Conservation (phyloP, 164 flowering plant species). For the Echeveria elegans region DNA sequence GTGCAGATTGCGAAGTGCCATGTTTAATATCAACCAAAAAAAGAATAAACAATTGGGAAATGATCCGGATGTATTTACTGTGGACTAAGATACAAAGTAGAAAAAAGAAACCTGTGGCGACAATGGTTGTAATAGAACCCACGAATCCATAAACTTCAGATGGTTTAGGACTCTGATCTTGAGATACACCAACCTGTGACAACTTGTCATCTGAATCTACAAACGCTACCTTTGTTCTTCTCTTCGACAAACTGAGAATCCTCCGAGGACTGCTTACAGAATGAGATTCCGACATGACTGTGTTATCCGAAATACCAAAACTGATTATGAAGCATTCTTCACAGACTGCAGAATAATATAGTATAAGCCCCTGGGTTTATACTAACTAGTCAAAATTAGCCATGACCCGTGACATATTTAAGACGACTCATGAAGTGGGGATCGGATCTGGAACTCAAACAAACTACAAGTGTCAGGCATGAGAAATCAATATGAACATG, state of each 20-base stretch:
- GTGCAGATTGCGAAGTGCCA: background rate
- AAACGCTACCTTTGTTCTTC: slow-evolving; percentile 35
- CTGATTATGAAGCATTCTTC: background rate
- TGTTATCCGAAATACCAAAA: background rate
- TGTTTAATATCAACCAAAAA: background rate
- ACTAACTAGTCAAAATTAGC: background rate
- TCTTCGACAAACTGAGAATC: slow-evolving; percentile 53
- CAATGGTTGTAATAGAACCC: slow-evolving; percentile 78
- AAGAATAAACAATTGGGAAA: background rate
- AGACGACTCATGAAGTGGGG: too few species aligned
- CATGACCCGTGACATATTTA: background rate
- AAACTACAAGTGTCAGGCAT: too few species aligned
- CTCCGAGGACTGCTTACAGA: slow-evolving; percentile 79
- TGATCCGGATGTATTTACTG: background rate
- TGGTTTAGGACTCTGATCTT: slow-evolving; percentile 67
- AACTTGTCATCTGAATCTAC: slow-evolving; percentile 36
- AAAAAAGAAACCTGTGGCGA: slow-evolving; percentile 51
- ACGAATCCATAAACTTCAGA: slow-evolving; percentile 91
- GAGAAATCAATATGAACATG: too few species aligned
- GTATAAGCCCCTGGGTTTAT: background rate
- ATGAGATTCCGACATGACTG: slow-evolving; percentile 41
- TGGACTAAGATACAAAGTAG: background rate
- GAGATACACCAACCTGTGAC: slow-evolving; percentile 44
- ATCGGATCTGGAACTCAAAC: too few species aligned
- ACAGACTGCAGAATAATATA: background rate